These are phyloP conservation scores for Exophiala viscosa DNA, from an alignment of 2,329 filamentous ascomycete species.

Conservation along the genomic window DNA sequence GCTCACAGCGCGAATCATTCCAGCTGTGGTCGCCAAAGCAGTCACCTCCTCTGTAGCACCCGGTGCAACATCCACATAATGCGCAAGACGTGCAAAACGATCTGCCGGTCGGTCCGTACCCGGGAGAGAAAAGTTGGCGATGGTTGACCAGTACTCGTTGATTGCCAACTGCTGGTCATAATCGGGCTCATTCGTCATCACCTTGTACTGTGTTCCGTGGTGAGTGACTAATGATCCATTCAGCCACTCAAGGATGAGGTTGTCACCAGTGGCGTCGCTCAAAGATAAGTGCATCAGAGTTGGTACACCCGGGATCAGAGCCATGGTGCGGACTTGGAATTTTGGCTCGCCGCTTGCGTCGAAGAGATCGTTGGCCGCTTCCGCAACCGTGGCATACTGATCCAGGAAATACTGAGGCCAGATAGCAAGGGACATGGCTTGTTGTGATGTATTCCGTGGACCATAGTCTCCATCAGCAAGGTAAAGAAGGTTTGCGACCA, in stretches of 20 bases:
- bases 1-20: slow-evolving; percentile 2
- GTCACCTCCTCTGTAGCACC: neutral
- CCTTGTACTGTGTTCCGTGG: slow-evolving; percentile 2
- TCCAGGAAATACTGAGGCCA: slow-evolving; percentile 8
- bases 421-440: slow-evolving; percentile 3
- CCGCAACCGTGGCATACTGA: neutral
- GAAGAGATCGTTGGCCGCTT: neutral
- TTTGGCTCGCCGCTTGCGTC: neutral
- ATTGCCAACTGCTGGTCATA: slow-evolving; percentile 7
- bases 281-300: slow-evolving; percentile 2
- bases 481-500: slow-evolving; percentile 5
- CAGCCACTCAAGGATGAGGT: slow-evolving; percentile 7
- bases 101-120: slow-evolving; percentile 7
- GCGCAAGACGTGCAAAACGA: slow-evolving; percentile 4
- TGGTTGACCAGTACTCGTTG: slow-evolving; percentile 4
- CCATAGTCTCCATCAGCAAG: slow-evolving; percentile 1
- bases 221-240: slow-evolving; percentile 2
- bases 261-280: slow-evolving; percentile 3
- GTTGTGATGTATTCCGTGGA: neutral
- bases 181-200: slow-evolving; percentile 11
- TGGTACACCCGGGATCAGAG: neutral
- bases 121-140: slow-evolving; percentile 1
- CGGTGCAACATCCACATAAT: slow-evolving; percentile 4
- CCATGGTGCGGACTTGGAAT: slow-evolving; percentile 2
- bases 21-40: neutral